Conservation (phyloP, 768 basidiomycete species). For the Cystofilobasidium bisporidii region DNA sequence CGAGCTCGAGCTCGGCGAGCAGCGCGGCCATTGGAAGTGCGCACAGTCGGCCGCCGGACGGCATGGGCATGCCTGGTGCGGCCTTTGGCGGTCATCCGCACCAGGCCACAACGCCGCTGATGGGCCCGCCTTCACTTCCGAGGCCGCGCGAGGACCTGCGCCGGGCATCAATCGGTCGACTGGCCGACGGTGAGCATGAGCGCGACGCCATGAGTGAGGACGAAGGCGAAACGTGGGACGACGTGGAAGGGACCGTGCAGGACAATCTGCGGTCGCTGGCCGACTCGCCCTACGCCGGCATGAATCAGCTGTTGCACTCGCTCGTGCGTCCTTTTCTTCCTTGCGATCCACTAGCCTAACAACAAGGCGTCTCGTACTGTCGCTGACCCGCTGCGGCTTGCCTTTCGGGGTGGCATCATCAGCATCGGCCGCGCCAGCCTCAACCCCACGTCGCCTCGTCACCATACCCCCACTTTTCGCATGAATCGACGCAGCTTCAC, state of each 20-base stretch:
- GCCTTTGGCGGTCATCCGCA: not conserved
- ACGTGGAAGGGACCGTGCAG: not conserved
- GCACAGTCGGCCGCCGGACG: not conserved
- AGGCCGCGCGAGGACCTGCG: not conserved
- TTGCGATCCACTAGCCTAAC: too few relatives aligned
- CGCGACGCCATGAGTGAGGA: not conserved
- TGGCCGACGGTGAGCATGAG: not conserved
- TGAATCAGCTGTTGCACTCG: slow-evolving; percentile 5
- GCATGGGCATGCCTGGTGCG: not conserved
- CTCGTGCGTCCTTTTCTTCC: not conserved
- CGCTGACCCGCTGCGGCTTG: not conserved
- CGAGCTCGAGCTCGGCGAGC: slow-evolving; percentile 1
- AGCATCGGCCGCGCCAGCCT: slow-evolving; percentile 2
- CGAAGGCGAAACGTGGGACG: not conserved
- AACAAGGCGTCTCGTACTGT: too few relatives aligned
- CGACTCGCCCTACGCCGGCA: slow-evolving; percentile 4
- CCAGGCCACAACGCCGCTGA: not conserved
- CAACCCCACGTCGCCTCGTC: not conserved
- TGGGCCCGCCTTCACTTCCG: not conserved
- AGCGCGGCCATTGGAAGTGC: not conserved
- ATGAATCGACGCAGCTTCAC: not conserved
- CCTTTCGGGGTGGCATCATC: not conserved
- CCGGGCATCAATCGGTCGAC: not conserved
- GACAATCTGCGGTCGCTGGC: not conserved
- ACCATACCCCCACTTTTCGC: not conserved